Conservation (phyloP, 1,284 basidiomycete genomes). For the Fomitopsis pinicola region DNA sequence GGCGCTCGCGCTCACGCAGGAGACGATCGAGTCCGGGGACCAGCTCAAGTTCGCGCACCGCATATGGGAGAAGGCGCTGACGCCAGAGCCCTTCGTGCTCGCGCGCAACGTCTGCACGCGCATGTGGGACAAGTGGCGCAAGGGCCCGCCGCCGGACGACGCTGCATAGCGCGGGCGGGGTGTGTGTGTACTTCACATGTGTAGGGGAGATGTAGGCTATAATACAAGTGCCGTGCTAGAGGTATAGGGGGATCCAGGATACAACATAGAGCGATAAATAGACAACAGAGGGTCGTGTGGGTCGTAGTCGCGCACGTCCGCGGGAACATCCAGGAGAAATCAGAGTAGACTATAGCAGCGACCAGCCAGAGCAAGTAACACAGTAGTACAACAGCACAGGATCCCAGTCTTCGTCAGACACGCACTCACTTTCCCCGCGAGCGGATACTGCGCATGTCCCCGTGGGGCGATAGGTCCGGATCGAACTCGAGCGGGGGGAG, state of each 20-base stretch:
- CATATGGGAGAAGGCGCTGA: slow-evolving; percentile 27
- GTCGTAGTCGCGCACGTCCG: neutral
- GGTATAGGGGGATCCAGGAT: neutral
- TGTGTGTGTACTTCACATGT: neutral
- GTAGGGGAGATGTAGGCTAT: neutral
- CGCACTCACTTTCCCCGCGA: neutral
- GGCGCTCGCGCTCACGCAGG: slow-evolving; percentile 22
- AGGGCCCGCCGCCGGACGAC: slow-evolving; percentile 19
- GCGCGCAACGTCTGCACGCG: slow-evolving; percentile 23
- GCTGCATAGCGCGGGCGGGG: neutral
- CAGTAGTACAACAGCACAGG: neutral
- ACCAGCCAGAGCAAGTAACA: neutral
- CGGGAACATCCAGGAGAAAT: neutral
- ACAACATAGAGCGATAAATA: neutral
- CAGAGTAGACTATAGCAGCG: neutral
- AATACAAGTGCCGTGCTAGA: neutral
- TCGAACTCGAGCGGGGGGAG: slow-evolving; percentile 15
- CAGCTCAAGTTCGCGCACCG: slow-evolving; percentile 22
- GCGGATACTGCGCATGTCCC: neutral
- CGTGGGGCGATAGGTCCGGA: neutral
- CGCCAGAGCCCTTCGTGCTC: slow-evolving; percentile 26
- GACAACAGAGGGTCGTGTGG: neutral
- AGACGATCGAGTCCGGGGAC: slow-evolving; percentile 23
- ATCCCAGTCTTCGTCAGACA: neutral
- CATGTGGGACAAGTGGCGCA: slow-evolving; percentile 25